These are phyloP conservation scores for Nakazawaea ishiwadae DNA, from an alignment of 805 yeast genomes.

Conservation along the genomic window DNA sequence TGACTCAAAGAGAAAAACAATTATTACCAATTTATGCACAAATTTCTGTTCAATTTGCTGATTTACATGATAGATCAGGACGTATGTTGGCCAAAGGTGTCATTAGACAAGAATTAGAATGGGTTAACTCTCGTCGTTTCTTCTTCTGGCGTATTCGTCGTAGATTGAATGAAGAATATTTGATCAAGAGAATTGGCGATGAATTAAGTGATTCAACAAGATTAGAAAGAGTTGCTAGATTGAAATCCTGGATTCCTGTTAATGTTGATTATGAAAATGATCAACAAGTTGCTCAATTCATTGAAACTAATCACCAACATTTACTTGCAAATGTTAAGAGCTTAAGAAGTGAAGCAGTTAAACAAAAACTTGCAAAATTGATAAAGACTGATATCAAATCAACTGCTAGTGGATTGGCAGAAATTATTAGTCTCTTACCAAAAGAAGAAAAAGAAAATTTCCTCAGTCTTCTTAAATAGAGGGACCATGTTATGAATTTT, in stretches of 20 bases:
- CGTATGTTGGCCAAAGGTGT: slow-evolving; percentile 96
- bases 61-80: slow-evolving; percentile 94
- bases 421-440: slow-evolving; percentile 46
- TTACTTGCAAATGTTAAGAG: slow-evolving; percentile 58
- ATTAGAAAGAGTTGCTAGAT: slow-evolving; percentile 79
- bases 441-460: slow-evolving; percentile 49
- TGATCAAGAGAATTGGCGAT: slow-evolving; percentile 67
- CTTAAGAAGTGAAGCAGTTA: slow-evolving; percentile 62
- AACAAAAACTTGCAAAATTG: slow-evolving; percentile 57
- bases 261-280: slow-evolving; percentile 69
- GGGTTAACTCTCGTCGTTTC: slow-evolving; percentile 87
- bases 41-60: slow-evolving; percentile 94
- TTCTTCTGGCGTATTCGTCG: slow-evolving; percentile 99
- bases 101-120: slow-evolving; percentile 77
- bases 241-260: slow-evolving; percentile 81
- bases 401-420: slow-evolving; percentile 52
- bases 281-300: slow-evolving; percentile 75
- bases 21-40: slow-evolving; percentile 88
- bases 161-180: slow-evolving; percentile 88
- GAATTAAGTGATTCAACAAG: slow-evolving; percentile 53
- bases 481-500: background rate
- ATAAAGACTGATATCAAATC: slow-evolving; percentile 48
- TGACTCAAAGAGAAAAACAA: slow-evolving; percentile 72
- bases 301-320: slow-evolving; percentile 68
- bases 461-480: slow-evolving; percentile 23